Percentiles rank a stretch among this genome's conserved stretches.
Evolutionary conservation across 306 rosid species (phyloP).

Genomic region (Sindora glabra): DNA sequence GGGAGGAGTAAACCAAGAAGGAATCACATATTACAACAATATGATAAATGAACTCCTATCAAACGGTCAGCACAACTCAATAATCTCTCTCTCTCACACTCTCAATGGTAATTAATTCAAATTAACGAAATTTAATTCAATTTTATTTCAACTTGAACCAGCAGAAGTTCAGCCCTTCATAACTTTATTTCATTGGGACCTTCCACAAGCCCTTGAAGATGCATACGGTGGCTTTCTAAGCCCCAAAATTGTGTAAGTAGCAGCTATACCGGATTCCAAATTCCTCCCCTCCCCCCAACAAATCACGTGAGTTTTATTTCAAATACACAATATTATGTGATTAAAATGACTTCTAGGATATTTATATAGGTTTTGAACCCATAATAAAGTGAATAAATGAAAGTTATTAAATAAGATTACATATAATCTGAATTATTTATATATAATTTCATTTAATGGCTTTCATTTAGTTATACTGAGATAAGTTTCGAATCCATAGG

Average conservation of each 20-base stretch:
- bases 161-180: conserved; percentile 50
- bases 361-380: too few species aligned
- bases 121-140: not conserved
- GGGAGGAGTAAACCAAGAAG: conserved; percentile 26
- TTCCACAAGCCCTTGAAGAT: conserved; percentile 57
- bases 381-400: too few species aligned
- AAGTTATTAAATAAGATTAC: too few species aligned
- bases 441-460: too few species aligned
- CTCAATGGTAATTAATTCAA: not conserved
- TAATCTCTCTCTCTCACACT: not conserved
- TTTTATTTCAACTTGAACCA: not conserved
- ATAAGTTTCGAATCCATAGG: too few species aligned
- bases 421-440: too few species aligned
- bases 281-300: too few species aligned
- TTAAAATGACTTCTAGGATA: not conserved
- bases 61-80: conserved; percentile 16
- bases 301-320: too few species aligned
- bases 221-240: conserved; percentile 49
- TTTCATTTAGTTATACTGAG: too few species aligned
- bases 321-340: not conserved
- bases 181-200: conserved; percentile 58
- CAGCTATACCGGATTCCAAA: too few species aligned
- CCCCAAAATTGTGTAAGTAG: conserved; percentile 38
- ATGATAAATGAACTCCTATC: conserved; percentile 30
- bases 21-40: conserved; percentile 32